These are phyloP conservation scores for Monosporozyma servazzii DNA, from an alignment of 805 yeast genomes.

Conservation along the genomic window DNA sequence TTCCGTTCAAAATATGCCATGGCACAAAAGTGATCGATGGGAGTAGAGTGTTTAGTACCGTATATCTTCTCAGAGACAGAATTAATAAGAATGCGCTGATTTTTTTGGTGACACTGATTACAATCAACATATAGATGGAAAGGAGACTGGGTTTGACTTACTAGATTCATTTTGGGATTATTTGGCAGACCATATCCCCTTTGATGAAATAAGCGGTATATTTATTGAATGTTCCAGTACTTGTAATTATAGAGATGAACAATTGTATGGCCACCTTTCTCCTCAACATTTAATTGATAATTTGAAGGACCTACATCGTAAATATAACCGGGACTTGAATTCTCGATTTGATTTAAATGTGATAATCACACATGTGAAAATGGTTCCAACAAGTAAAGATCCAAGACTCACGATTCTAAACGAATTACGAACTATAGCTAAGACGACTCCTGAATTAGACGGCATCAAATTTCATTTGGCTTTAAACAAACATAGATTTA, in stretches of 20 bases:
- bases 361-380: conserved; percentile 47
- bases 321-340: conserved; percentile 31
- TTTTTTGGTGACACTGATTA: conserved; percentile 77
- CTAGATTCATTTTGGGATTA: conserved; percentile 43
- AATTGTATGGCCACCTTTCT: conserved; percentile 72
- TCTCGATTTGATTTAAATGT: conserved; percentile 23
- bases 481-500: conserved; percentile 17
- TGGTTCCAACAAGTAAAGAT: conserved; percentile 33
- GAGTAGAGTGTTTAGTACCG: conserved; percentile 36
- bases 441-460: conserved; percentile 30
- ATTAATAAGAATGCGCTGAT: conserved; percentile 35
- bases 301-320: conserved; percentile 31
- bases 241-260: conserved; percentile 33
- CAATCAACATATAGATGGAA: not conserved
- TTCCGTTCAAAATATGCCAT: conserved; percentile 33
- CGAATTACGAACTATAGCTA: conserved; percentile 38
- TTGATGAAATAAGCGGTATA: conserved; percentile 40
- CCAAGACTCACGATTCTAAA: conserved; percentile 49
- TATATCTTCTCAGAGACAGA: conserved; percentile 44
- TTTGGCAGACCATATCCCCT: conserved; percentile 39
- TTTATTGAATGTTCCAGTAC: conserved; percentile 71
- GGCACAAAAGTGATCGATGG: conserved; percentile 31
- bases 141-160: conserved; percentile 49
- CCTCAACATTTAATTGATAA: conserved; percentile 57
- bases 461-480: conserved; percentile 22